Evolutionary conservation across 805 yeast genomes (phyloP), one percentile per base, ranked within the genome.

Genomic region (Candida quercuum): DNA sequence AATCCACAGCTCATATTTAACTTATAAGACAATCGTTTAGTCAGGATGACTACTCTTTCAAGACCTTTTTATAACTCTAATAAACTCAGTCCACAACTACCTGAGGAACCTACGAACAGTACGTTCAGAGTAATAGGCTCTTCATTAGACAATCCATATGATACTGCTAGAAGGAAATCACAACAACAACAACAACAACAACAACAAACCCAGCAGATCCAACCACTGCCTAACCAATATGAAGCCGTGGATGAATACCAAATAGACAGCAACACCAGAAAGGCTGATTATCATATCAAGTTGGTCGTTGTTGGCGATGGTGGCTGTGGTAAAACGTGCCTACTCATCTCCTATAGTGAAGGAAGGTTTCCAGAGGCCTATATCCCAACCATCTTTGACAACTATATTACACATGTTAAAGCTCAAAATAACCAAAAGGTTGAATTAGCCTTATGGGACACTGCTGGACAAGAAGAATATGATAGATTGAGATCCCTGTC

Each of bases 401-500:
- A 83, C 58, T 83, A 83, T 55, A 76, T 78, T 11, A 74, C 83
- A 8, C 70, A 69, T 28, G 74, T 81, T 3, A 58, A 54, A 26
- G 65, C 71, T 2, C 64, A 72, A 0, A 72, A 73, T 6, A 63
- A 66, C 20, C 72, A 76, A 49, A 47, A 59, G n/a, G 68, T 82
- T 16, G 88, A 81, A 52, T 60, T 86, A 47, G 85, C 86, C 1
- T 59, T 86, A 22, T 86, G 94, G 94, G 96, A 86, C 56, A 85
- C 95, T 1, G 95, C 95, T 0, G 93, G 95, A 3, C 93, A 85
- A 60, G 94, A 86, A 59, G 93, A 84, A 57, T 85, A 83, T 54
- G 89, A 81, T 55, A 65, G 95, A 37, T 63, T 86, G 39, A 67
- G 96, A 43, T 93, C 94, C 2, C 64, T 87, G 33, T 71, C 83